Evolutionary conservation across 305 asterid species (phyloP).

Genomic region (Petunia hybrid): DNA sequence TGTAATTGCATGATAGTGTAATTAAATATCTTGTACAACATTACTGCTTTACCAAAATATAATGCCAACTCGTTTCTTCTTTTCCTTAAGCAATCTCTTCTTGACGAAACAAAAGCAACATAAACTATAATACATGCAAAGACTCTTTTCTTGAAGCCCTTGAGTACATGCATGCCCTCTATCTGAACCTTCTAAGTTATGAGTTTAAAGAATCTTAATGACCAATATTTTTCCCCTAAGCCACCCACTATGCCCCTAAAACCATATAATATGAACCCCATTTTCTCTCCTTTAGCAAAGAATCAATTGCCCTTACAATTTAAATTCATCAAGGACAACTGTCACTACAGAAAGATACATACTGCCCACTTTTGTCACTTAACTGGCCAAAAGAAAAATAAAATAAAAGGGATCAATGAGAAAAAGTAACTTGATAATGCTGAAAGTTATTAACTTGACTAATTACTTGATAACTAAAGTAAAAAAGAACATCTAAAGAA

Average conservation of each 20-base stretch:
- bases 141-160: constrained; percentile 10
- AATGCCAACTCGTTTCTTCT: constrained; percentile 4
- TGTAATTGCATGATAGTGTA: no score
- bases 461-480: not conserved
- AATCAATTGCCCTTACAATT: constrained; percentile 44
- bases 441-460: constrained; percentile 8
- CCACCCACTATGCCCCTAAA: constrained; percentile 33
- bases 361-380: constrained; percentile 48
- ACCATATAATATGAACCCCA: constrained; percentile 38
- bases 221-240: constrained; percentile 11
- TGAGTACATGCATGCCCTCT: not conserved
- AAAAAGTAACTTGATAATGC: not conserved
- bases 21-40: no score
- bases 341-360: constrained; percentile 41
- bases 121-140: constrained; percentile 8
- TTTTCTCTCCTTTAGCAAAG: constrained; percentile 44
- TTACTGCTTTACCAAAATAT: no score
- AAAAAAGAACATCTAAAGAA: not conserved
- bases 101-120: constrained; percentile 9
- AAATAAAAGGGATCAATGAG: not conserved
- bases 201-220: not conserved
- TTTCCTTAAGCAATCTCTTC: constrained; percentile 1
- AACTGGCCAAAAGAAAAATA: constrained; percentile 19
- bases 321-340: constrained; percentile 50
- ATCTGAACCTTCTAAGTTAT: not conserved